A percentile compares a stretch with the other conserved stretches of the same genome.
Evolutionary conservation across 805 yeast species (phyloP).

Genomic region (Diddensiella santjacobensis): DNA sequence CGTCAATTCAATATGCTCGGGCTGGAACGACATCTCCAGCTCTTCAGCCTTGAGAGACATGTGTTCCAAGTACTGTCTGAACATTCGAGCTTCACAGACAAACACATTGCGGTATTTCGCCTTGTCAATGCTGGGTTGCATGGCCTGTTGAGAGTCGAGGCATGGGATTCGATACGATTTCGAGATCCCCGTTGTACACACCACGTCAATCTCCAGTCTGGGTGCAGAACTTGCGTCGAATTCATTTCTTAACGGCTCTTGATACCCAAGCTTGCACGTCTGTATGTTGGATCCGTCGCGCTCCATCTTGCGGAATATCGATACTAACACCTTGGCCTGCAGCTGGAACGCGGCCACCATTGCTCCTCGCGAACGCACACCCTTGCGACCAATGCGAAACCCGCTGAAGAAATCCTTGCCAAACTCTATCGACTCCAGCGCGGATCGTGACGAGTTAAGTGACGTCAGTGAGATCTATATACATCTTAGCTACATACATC

Average conservation of each 20-base stretch:
- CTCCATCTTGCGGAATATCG: conserved; percentile 23
- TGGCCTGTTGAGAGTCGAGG: conserved; percentile 12
- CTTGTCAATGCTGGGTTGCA: conserved; percentile 11
- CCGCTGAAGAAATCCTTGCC: conserved; percentile 13
- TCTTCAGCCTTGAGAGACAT: conserved; percentile 22
- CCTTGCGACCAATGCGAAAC: conserved; percentile 3
- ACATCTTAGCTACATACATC: no score
- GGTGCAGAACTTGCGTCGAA: conserved; percentile 1
- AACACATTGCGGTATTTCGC: conserved; percentile 10
- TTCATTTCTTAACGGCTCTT: conserved; percentile 8
- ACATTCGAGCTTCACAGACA: conserved; percentile 13
- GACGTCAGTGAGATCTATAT: conserved; percentile 13
- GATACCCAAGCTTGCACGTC: conserved; percentile 10
- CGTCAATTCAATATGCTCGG: conserved; percentile 11
- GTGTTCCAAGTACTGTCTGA: conserved; percentile 17
- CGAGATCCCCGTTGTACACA: conserved; percentile 15
- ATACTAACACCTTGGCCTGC: conserved; percentile 19
- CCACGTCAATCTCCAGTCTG: conserved; percentile 15
- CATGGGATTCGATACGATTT: conserved; percentile 20
- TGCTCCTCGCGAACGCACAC: neutral
- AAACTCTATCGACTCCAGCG: conserved; percentile 16
- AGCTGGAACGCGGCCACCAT: conserved; percentile 16
- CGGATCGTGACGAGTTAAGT: conserved; percentile 24
- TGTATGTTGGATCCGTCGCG: conserved; percentile 15
- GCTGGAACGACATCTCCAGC: conserved; percentile 15